Conservation (phyloP, 169 alveolate species). For the Cryptosporidium viatorum region DNA sequence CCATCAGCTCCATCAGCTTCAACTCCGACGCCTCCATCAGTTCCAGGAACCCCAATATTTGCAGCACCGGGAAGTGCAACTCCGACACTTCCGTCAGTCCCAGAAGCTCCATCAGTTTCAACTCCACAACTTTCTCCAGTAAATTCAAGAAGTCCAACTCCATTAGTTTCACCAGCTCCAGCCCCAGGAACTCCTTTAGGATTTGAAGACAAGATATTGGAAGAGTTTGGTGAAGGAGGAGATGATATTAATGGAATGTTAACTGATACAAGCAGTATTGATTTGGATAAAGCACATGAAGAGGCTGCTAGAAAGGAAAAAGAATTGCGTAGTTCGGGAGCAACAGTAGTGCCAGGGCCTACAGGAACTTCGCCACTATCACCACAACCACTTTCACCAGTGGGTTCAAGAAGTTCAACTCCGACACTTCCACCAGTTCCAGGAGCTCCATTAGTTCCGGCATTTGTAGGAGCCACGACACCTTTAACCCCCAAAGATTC, state of each 20-base stretch:
- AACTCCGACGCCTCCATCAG: slow-evolving; percentile 15
- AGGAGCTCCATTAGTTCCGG: too few relatives aligned
- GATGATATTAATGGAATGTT: slow-evolving; percentile 38
- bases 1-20: neutral
- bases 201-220: slow-evolving; percentile 8
- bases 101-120: neutral
- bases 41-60: neutral
- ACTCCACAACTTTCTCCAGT: neutral
- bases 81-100: slow-evolving; percentile 12
- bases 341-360: neutral
- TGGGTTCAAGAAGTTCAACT: neutral
- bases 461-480: too few relatives aligned
- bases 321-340: neutral
- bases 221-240: slow-evolving; percentile 13
- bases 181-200: neutral
- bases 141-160: neutral
- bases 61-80: neutral
- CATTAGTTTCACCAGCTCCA: neutral
- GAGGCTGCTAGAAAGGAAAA: neutral
- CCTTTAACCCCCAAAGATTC: neutral
- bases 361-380: neutral
- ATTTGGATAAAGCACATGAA: slow-evolving; percentile 7
- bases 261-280: slow-evolving; percentile 27
- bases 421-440: neutral
- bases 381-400: neutral